These are phyloP conservation scores for Podila horticola DNA, from an alignment of 192 early-diverging fungal species.

Conservation along the genomic window DNA sequence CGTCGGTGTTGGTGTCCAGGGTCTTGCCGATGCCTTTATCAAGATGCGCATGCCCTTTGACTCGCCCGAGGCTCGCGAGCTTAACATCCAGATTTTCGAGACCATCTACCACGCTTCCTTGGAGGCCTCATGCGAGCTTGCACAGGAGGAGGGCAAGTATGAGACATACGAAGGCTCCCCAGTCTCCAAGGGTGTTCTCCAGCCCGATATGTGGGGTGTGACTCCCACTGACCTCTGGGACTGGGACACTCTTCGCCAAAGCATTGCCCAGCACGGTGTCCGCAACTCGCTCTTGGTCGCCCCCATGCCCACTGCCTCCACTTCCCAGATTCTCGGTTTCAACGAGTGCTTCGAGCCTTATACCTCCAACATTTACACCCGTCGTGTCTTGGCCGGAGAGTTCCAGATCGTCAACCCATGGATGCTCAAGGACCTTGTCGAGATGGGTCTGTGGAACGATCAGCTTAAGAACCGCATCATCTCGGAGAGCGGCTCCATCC, in stretches of 20 bases:
- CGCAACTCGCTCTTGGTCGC: constrained; percentile 95
- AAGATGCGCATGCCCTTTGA: constrained; percentile 96
- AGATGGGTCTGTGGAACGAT: constrained; percentile 93
- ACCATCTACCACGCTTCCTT: constrained; percentile 96
- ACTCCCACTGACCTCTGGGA: constrained; percentile 87
- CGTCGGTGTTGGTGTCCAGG: constrained; percentile 98
- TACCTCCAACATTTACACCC: constrained; percentile 95
- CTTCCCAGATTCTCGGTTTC: constrained; percentile 96
- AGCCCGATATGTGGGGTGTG: constrained; percentile 95
- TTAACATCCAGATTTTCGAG: constrained; percentile 95
- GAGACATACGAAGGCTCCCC: constrained; percentile 90
- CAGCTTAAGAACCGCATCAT: constrained; percentile 95
- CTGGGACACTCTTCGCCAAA: constrained; percentile 84
- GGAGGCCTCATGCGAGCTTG: constrained; percentile 92
- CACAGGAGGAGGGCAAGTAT: constrained; percentile 82
- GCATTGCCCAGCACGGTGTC: constrained; percentile 85
- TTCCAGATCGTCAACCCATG: constrained; percentile 99
- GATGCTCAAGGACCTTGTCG: constrained; percentile 94
- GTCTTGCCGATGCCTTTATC: constrained; percentile 97
- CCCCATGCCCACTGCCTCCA: constrained; percentile 98
- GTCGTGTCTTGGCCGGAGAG: constrained; percentile 95
- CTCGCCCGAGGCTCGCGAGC: constrained; percentile 78
- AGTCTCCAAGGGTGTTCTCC: constrained; percentile 89
- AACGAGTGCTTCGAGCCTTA: constrained; percentile 98
- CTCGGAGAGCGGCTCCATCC: constrained; percentile 88